Evolutionary conservation across 1,284 basidiomycete species (phyloP), one percentile per base, ranked within the genome.

Genomic region (Sphaerobolus stellatus): DNA sequence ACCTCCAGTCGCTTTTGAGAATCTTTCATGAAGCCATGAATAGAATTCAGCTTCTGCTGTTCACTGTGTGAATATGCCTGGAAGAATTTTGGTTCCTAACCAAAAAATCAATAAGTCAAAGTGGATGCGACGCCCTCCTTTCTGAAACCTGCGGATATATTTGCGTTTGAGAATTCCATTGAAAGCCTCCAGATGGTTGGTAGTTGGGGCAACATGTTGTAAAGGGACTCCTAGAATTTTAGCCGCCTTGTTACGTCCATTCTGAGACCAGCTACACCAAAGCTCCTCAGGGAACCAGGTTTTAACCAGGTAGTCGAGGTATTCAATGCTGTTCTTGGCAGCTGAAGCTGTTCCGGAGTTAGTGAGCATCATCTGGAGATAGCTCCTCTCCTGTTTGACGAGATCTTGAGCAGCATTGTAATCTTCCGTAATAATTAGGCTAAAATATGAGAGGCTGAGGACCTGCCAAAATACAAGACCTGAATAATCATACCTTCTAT

Each of bases 151-250:
- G 0, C 38, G 59, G 2, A 74, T 29, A 48, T 72, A 59, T 34
- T 65, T 68, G 13, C 57, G 41, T 57, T 75, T 75, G 3, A 75
- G 58, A 4, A 68, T 50, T 6, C 65, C 60, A 48, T 75, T 75
- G 59, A 76, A 74, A 0, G 71, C 68, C 52, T 76, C 71, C 1
- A 75, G 66, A 53, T 74, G 71, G 47, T 75, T 75, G 27, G 72
- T 75, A 1, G 73, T 75, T 0, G 70, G 62, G 18, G 73, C 48
- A 6, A 75, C 62, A 9, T 58, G 61, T 3, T 69, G 64, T 16
- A 72, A 44, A 5, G 61, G 56, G 16, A 58, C 24, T 0, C 52
- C 48, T 6, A 73, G 57, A 0, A 56, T 51, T 4, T n/a, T n/a
- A 7, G 70, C 65, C 20, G 68, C 69, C 22, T 50, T 25, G 6